Conservation (phyloP, 805 yeast genomes). For the Spathaspora hagerdaliae region DNA sequence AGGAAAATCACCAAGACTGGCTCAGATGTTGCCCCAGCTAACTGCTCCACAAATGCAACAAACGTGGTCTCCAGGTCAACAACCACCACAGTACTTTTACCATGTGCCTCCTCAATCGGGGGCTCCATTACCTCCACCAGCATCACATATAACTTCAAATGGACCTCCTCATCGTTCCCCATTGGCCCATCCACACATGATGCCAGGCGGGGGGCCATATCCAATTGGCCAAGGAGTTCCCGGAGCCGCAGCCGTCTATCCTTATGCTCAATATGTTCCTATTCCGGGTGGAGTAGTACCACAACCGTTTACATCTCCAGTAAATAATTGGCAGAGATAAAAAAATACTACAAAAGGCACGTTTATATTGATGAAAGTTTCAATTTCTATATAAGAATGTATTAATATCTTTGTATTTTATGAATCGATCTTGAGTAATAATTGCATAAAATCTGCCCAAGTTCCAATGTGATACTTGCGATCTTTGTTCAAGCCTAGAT, state of each 20-base stretch:
- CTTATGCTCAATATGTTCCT: constrained; percentile 35
- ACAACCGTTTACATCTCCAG: constrained; percentile 14
- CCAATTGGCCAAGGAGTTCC: constrained; percentile 27
- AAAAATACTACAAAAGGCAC: background rate
- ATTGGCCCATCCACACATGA: constrained; percentile 14
- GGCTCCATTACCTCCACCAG: background rate
- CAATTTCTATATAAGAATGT: background rate
- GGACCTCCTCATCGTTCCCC: constrained; percentile 17
- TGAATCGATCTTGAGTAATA: background rate
- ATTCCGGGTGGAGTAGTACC: constrained; percentile 27
- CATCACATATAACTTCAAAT: background rate
- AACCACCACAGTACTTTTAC: constrained; percentile 9
- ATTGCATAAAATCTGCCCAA: constrained; percentile 5
- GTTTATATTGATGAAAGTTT: background rate
- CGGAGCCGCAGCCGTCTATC: constrained; percentile 34
- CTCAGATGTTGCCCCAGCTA: constrained; percentile 1
- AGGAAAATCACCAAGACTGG: background rate
- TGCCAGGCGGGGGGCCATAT: constrained; percentile 15
- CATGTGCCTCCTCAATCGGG: constrained; percentile 10
- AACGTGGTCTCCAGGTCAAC: constrained; percentile 19
- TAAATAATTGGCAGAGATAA: constrained; percentile 24
- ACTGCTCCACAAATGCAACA: constrained; percentile 2
- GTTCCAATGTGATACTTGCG: constrained; percentile 3
- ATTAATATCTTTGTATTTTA: too few species aligned
- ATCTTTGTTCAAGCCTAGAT: background rate